Base-by-base conservation (phyloP, 257 asterid species). In the Capsicum rhomboideum region DNA sequence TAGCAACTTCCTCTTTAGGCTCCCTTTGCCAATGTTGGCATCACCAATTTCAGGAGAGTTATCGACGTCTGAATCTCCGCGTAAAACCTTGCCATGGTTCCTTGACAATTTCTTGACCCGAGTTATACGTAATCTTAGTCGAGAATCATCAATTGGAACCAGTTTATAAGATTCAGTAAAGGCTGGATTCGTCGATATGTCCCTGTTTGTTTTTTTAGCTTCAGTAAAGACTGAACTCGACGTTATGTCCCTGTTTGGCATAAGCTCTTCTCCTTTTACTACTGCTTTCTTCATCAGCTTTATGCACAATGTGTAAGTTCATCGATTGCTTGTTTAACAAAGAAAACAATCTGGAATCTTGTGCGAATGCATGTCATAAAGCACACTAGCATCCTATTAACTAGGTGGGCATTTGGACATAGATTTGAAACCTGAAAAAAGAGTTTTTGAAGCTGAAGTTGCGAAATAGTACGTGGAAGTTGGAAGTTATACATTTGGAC, bases 251-350 rank as follows among this genome's bases (percentile, higher is more conserved):
- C 91, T 83, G 52, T 50, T 83, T 12, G 90, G 88, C 93, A 90
- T 92, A 68, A 87, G 55, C 82, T 92, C 95, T 66, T 89, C 89
- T 0, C 91, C 91, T 12, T 84, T 86, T 0, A 82, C 59, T 53
- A 89, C 90, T 2, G 12, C 92, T 89, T 17, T 18, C 17, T 5
- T 4, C 9, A 14, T 88, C 54, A 83, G 20, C 95, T 90, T 80
- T 83, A 84, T 63, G 37, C 42, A 64, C 18, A 72, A 14, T 13
- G 4, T 34, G 37, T 5, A 34, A 34, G 37, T 34, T 34, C 37
- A 34, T 34, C 4, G 37, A 10, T n/a, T 17, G n/a, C 53, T 37
- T 10, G 29, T 5, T 20, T 42, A 46, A 16, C 31, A 75, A 75
- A 75, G 37, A 52, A 75, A 20, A 1, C 17, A n/a, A 13, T n/a